phyloP scores from a whole-genome alignment of 768 basidiomycete genomes.

The Psilocybe azurescens region DNA sequence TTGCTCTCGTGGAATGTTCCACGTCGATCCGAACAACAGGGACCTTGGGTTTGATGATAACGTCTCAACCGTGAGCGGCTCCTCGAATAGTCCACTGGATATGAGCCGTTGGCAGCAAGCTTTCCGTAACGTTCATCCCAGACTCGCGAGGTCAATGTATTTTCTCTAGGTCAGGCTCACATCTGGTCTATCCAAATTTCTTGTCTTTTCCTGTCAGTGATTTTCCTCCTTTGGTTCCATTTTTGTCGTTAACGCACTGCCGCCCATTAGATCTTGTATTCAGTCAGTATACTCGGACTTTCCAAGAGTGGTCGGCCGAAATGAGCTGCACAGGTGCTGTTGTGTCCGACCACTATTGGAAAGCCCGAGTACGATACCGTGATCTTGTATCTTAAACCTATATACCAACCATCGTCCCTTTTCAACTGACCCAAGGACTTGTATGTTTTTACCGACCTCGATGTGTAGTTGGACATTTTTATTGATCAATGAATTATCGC shows the following conservation, averaged over 20 bases:
- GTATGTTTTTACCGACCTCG: background rate
- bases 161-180: slow-evolving; percentile 20
- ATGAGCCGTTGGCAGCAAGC: slow-evolving; percentile 19
- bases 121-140: slow-evolving; percentile 15
- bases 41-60: slow-evolving; percentile 16
- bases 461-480: background rate
- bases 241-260: background rate
- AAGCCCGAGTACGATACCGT: background rate
- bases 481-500: too few species aligned
- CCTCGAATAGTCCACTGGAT: slow-evolving; percentile 13
- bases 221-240: background rate
- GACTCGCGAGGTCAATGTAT: slow-evolving; percentile 22
- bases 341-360: too few species aligned
- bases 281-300: too few species aligned
- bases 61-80: slow-evolving; percentile 15
- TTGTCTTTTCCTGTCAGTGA: background rate
- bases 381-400: background rate
- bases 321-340: too few species aligned
- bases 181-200: background rate
- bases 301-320: too few species aligned
- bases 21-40: slow-evolving; percentile 11
- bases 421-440: background rate
- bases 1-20: slow-evolving; percentile 26
- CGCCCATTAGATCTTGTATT: too few species aligned
- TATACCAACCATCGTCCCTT: background rate